Conservation (phyloP, 805 yeast species). For the Helenozyma rhizophorensis region DNA sequence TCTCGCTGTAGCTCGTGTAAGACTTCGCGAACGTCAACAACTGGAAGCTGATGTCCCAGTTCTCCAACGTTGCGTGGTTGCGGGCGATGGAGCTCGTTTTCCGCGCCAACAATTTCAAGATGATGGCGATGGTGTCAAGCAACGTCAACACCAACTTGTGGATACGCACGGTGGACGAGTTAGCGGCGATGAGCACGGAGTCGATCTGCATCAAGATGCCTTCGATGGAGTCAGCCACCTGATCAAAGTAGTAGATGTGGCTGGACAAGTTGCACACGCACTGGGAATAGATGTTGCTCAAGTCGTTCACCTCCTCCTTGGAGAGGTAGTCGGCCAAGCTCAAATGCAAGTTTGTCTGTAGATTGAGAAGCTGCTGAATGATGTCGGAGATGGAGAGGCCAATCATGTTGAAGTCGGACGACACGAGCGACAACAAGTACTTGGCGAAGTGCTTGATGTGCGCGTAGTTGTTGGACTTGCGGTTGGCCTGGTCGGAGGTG, state of each 20-base stretch:
- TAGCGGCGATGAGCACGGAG: conserved; percentile 15
- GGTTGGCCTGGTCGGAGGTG: conserved; percentile 16
- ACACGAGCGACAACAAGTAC: conserved; percentile 55
- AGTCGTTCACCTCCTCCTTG: conserved; percentile 23
- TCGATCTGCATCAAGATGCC: conserved; percentile 53
- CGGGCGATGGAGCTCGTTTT: conserved; percentile 36
- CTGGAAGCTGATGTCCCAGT: conserved; percentile 41
- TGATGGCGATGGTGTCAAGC: conserved; percentile 27
- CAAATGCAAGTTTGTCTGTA: conserved; percentile 40
- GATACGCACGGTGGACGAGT: conserved; percentile 9
- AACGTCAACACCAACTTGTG: conserved; percentile 23
- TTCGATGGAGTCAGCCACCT: conserved; percentile 73
- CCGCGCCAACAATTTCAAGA: conserved; percentile 27
- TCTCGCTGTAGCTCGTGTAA: conserved; percentile 6
- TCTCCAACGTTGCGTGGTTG: conserved; percentile 38
- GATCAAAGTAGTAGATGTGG: conserved; percentile 83
- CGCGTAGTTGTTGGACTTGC: conserved; percentile 11
- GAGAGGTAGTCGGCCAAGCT: conserved; percentile 17
- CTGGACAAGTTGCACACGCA: conserved; percentile 68
- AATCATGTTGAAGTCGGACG: conserved; percentile 76
- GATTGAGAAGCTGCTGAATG: conserved; percentile 51
- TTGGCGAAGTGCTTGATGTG: conserved; percentile 40
- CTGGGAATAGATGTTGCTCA: conserved; percentile 42
- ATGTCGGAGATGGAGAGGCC: conserved; percentile 85
- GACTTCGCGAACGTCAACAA: conserved; percentile 20